Base-by-base conservation (phyloP, 1,139 yeast genomes). In the Yamadazyma diospyri region DNA sequence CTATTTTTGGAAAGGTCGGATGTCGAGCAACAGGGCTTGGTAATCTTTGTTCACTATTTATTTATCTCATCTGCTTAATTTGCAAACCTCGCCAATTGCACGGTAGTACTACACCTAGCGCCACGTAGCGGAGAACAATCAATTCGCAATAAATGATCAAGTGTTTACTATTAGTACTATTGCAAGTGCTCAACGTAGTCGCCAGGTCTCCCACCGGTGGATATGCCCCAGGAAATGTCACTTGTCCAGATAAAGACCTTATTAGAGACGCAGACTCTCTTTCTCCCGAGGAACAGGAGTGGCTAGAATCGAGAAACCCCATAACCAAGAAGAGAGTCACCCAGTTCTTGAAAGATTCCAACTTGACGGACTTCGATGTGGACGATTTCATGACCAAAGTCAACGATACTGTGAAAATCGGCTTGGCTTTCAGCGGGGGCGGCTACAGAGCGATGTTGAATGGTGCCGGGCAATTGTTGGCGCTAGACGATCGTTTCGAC, bases 141-240 rank as follows among this genome's bases (percentile, higher is more conserved):
- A n/a, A n/a, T n/a, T n/a, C n/a, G n/a, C n/a, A n/a, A n/a, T n/a
- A n/a, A n/a, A n/a, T n/a, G 12, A 30, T 30, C 28, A 25, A 24
- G 10, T 20, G n/a, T 3, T 13, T 12, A 11, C 11, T 19, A 5
- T 6, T 25, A n/a, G 18, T 23, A 10, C 18, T 14, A 6, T 14
- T 30, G 9, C 29, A 18, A 16, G 17, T 14, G 2, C 13, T 25
- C 4, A 8, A 9, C 4, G 28, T 30, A 3, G 5, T 25, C 4
- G 25, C 26, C 8, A 15, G 18, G 8, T 34, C 46, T 4, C 84
- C 85, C 1, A 65, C 80, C 0, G 72, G 76, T 33, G 69, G 79
- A 1, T 83, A 83, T 48, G 85, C 85, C 1, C 94, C 94, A 3
- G 81, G 75, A 1, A 55, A 58, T 18, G 76, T 78, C 8, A 57